Base-by-base conservation (phyloP, 805 yeast species). In the Hermanozyma aechmeae region DNA sequence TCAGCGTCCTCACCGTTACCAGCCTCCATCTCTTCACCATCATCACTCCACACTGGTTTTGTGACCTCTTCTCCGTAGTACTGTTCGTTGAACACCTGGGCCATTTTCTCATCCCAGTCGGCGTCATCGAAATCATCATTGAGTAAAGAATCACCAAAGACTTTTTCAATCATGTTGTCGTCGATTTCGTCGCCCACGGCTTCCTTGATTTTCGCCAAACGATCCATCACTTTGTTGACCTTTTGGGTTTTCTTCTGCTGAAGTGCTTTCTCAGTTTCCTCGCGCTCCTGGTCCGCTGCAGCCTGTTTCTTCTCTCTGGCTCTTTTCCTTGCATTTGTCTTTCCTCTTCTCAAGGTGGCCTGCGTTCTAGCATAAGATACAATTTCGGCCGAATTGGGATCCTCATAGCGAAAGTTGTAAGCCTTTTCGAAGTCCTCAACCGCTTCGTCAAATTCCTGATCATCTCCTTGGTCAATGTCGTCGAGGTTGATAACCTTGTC, bases 301-400 rank as follows among this genome's bases (percentile, higher is more conserved):
- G 73, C 79, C 27, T 61, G 69, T 53, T 76, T 73, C 49, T 68
- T 71, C 25, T 83, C 84, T 61, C 97, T 76, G 54, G 78, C 79
- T 54, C 78, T 75, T 62, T 85, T 85, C 44, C 98, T 73, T 9
- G 80, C 54, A 42, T 77, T 73, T 35, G 76, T 68, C 29, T 75
- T 76, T 13, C 79, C 75, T 50, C 98, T 70, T 60, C 98, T 77
- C 48, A 86, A 67, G 0, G 97, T 85, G 15, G 92, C 94, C 56
- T 86, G 96, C 24, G 66, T 79, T 71, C 98, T 85, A 3, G 97
- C 96, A 61, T 89, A 92, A 12, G 94, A 79, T 13, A 87, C 79
- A 53, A 92, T 83, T 46, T 89, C 96, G 0, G 89, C 84, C 5
- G 95, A 71, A 40, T 76, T 74, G 11, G 95, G 86, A 46, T 87